Percentiles rank a stretch among this genome's conserved stretches.
Conservation (phyloP, 148 eudicot genomes). For the Camellia japonica region DNA sequence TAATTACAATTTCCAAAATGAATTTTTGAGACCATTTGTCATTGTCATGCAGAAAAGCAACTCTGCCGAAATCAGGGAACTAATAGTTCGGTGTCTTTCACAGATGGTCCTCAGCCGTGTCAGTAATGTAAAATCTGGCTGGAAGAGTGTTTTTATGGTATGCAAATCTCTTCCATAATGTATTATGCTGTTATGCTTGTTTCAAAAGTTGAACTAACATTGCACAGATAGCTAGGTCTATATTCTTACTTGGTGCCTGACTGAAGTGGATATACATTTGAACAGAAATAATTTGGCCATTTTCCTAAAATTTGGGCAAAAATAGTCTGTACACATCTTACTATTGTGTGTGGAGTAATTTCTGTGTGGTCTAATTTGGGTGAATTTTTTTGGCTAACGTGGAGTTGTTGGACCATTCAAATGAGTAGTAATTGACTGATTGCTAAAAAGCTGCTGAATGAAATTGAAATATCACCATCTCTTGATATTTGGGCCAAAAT, state of each 20-base stretch:
- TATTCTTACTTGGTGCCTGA: neutral
- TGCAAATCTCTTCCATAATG: conserved; percentile 3
- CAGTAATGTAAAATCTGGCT: conserved; percentile 93
- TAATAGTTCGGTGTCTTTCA: conserved; percentile 92
- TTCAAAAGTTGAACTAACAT: neutral
- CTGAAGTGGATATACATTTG: conserved; percentile 4
- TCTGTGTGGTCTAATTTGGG: no score
- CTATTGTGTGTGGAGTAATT: no score
- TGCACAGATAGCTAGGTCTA: neutral
- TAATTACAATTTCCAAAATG: conserved; percentile 97
- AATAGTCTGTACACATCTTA: no score
- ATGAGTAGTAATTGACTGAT: no score
- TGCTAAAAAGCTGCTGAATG: no score
- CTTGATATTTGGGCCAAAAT: neutral
- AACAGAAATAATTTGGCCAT: neutral
- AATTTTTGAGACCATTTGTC: conserved; percentile 92
- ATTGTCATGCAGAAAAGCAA: conserved; percentile 90
- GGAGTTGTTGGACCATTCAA: no score
- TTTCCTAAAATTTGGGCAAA: neutral
- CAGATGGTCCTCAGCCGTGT: conserved; percentile 99
- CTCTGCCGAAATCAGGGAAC: conserved; percentile 92
- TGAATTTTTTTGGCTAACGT: no score
- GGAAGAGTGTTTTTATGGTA: conserved; percentile 99
- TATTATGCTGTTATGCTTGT: neutral
- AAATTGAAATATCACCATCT: neutral